phyloP scores from a whole-genome alignment of 2,329 filamentous ascomycete genomes.

The Colletotrichum viniferum region DNA sequence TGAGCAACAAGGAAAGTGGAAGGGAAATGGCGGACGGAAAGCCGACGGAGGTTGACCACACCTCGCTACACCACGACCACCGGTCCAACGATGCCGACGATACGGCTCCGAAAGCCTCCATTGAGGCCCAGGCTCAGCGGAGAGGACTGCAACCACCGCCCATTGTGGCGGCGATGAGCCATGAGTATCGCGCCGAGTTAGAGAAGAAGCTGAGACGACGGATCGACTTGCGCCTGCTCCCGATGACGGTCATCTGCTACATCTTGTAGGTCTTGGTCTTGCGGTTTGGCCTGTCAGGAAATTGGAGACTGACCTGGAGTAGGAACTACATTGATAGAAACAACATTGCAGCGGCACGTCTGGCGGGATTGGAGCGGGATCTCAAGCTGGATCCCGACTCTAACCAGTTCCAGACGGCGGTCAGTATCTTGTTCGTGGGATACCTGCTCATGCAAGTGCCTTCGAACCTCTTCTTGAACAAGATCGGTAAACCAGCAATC shows the following conservation, averaged over 20 bases:
- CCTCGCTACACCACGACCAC: slow-evolving; percentile 1
- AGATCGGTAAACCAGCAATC: slow-evolving; percentile 51
- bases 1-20: not conserved
- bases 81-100: not conserved
- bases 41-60: slow-evolving; percentile 4
- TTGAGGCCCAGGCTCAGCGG: not conserved
- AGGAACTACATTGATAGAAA: slow-evolving; percentile 19
- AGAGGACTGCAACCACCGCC: slow-evolving; percentile 8
- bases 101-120: not conserved
- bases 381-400: slow-evolving; percentile 33
- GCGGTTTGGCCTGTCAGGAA: fast-evolving
- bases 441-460: slow-evolving; percentile 57
- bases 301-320: fast-evolving
- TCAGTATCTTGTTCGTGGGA: slow-evolving; percentile 56
- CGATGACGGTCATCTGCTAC: slow-evolving; percentile 57
- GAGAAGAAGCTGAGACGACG: slow-evolving; percentile 38
- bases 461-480: slow-evolving; percentile 56
- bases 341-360: slow-evolving; percentile 54
- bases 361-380: slow-evolving; percentile 52
- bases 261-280: slow-evolving; percentile 39
- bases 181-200: slow-evolving; percentile 7
- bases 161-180: slow-evolving; percentile 10
- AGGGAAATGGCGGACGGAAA: slow-evolving; percentile 11
- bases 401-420: slow-evolving; percentile 42
- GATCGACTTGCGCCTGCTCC: slow-evolving; percentile 44